Evolutionary conservation across 2,329 filamentous ascomycete genomes (phyloP).

Genomic region (Venturia effusa): DNA sequence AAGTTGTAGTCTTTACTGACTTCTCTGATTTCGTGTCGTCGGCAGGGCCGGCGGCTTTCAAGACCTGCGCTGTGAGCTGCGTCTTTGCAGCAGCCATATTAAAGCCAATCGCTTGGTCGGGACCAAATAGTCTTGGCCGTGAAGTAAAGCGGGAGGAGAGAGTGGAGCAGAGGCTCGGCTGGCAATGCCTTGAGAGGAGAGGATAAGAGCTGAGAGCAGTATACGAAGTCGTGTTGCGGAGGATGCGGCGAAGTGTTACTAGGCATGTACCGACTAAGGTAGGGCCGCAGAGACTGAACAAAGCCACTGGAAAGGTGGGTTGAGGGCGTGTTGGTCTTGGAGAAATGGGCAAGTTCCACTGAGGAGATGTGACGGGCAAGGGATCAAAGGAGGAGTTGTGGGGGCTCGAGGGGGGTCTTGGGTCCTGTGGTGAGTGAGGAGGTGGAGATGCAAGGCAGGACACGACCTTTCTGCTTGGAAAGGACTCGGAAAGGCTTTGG

Average conservation of each 20-base stretch:
- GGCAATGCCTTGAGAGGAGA: background rate
- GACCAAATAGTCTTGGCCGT: background rate
- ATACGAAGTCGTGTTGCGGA: background rate
- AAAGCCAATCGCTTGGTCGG: background rate
- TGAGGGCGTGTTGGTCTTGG: background rate
- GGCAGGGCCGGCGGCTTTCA: slow-evolving; percentile 1
- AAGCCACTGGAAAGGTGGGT: background rate
- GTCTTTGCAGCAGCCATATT: slow-evolving; percentile 2
- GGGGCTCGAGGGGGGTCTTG: background rate
- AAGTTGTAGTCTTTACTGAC: background rate
- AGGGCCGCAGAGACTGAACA: background rate
- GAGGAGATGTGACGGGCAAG: background rate
- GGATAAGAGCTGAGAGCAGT: background rate
- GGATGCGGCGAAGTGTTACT: background rate
- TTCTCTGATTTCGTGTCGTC: background rate
- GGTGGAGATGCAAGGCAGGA: background rate
- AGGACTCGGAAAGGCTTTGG: background rate
- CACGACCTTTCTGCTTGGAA: background rate
- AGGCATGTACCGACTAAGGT: background rate
- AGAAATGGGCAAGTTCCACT: background rate
- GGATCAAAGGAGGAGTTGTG: background rate
- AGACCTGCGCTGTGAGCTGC: background rate
- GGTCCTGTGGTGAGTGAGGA: background rate
- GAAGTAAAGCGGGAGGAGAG: background rate
- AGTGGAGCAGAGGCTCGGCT: background rate